Evolutionary conservation across 345 rosid species (phyloP).

Genomic region (Chamaenerion angustifolium): DNA sequence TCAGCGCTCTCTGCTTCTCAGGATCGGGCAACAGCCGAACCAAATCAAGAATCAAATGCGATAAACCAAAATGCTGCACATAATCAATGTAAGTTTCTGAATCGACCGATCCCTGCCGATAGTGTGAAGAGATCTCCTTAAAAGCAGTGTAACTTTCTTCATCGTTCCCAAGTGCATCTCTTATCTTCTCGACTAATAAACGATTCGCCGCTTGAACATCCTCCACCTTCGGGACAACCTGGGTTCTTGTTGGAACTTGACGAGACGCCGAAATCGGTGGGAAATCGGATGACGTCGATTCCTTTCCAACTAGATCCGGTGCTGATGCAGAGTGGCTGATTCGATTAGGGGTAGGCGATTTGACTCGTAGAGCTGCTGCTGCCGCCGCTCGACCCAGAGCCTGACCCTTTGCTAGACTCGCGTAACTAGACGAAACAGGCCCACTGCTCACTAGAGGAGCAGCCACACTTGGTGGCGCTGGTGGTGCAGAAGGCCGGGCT

Average conservation of each 20-base stretch:
- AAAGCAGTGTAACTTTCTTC: slow-evolving; percentile 57
- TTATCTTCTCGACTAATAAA: slow-evolving; percentile 71
- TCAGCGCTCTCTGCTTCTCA: slow-evolving; percentile 70
- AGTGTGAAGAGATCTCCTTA: slow-evolving; percentile 58
- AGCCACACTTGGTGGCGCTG: slow-evolving; percentile 14
- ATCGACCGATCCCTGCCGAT: slow-evolving; percentile 68
- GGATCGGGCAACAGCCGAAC: slow-evolving; percentile 81
- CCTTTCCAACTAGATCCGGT: slow-evolving; percentile 43
- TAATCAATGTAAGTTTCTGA: slow-evolving; percentile 46
- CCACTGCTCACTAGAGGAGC: slow-evolving; percentile 14
- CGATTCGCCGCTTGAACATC: slow-evolving; percentile 71
- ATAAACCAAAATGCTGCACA: slow-evolving; percentile 51
- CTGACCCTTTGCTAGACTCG: slow-evolving; percentile 27
- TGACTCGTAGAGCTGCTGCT: slow-evolving; percentile 10
- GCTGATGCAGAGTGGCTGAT: slow-evolving; percentile 59
- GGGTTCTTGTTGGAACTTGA: slow-evolving; percentile 21
- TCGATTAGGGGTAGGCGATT: slow-evolving; percentile 21
- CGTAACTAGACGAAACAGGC: slow-evolving; percentile 21
- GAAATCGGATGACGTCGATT: slow-evolving; percentile 39
- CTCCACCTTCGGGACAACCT: slow-evolving; percentile 18
- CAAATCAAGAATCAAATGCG: slow-evolving; percentile 66
- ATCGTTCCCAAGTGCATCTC: slow-evolving; percentile 49
- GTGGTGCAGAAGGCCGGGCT: slow-evolving; percentile 17
- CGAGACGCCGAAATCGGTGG: slow-evolving; percentile 64
- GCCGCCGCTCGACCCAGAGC: slow-evolving; percentile 15